phyloP scores from a whole-genome alignment of 192 early-diverging fungal species.

The Lobosporangium transversale region DNA sequence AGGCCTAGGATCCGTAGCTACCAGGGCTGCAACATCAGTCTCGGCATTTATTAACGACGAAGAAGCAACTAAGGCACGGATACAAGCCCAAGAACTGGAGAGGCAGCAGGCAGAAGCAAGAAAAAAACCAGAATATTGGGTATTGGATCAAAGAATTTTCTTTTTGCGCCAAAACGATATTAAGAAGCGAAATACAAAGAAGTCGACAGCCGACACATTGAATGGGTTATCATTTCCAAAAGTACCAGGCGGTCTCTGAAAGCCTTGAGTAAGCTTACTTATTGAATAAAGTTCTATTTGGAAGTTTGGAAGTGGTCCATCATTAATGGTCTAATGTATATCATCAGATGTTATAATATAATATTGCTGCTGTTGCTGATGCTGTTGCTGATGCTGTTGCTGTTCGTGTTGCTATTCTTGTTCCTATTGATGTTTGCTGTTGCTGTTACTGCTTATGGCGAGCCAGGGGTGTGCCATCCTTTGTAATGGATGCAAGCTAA shows the following conservation, averaged over 20 bases:
- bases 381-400: too few species aligned
- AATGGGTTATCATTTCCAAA: conserved; percentile 56
- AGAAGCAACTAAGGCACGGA: conserved; percentile 42
- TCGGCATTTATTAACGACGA: conserved; percentile 50
- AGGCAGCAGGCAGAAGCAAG: conserved; percentile 22
- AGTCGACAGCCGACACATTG: conserved; percentile 50
- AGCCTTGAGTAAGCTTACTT: not conserved
- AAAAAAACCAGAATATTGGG: conserved; percentile 53
- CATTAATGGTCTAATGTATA: too few species aligned
- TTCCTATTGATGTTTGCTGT: too few species aligned
- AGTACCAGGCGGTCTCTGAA: conserved; percentile 50
- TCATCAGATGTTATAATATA: too few species aligned
- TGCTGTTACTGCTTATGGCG: too few species aligned
- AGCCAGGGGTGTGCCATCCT: too few species aligned
- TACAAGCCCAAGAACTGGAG: conserved; percentile 42
- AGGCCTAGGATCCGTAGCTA: conserved; percentile 40
- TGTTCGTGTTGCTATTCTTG: too few species aligned
- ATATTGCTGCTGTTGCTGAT: too few species aligned
- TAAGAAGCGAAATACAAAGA: conserved; percentile 51
- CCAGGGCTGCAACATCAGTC: conserved; percentile 39
- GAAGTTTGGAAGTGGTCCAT: too few species aligned
- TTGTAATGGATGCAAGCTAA: too few species aligned
- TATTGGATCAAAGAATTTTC: conserved; percentile 60
- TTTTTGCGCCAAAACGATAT: conserved; percentile 58
- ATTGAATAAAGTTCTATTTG: too few species aligned